These are phyloP conservation scores for Phoma herbarum DNA, from an alignment of 2,329 filamentous ascomycete species.

Conservation along the genomic window DNA sequence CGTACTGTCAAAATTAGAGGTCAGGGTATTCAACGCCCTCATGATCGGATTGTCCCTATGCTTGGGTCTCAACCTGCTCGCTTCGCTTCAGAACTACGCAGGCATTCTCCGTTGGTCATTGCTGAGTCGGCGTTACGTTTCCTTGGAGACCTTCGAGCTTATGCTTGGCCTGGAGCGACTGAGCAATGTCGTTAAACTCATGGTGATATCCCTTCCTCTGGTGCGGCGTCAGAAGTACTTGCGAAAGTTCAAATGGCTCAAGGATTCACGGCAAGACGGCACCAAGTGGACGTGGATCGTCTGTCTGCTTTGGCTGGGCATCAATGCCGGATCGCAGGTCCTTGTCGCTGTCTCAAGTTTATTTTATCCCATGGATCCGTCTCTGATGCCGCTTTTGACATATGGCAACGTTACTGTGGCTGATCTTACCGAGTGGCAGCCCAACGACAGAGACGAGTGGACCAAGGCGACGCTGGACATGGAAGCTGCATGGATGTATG, in stretches of 20 bases:
- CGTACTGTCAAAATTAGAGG: slow-evolving; percentile 39
- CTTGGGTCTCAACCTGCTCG: slow-evolving; percentile 47
- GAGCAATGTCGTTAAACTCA: slow-evolving; percentile 46
- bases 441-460: too few species aligned
- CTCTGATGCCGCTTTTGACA: slow-evolving; percentile 36
- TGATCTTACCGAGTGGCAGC: slow-evolving; percentile 36
- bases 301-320: slow-evolving; percentile 43
- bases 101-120: slow-evolving; percentile 47
- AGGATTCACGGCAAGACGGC: slow-evolving; percentile 42
- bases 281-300: slow-evolving; percentile 47
- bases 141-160: slow-evolving; percentile 47
- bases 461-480: background rate
- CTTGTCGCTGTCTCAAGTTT: slow-evolving; percentile 46
- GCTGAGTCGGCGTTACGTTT: slow-evolving; percentile 44
- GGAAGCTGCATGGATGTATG: slow-evolving; percentile 42
- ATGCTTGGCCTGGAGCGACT: slow-evolving; percentile 44
- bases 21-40: slow-evolving; percentile 46
- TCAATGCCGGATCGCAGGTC: slow-evolving; percentile 48
- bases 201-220: slow-evolving; percentile 45
- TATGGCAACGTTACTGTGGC: slow-evolving; percentile 41
- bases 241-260: slow-evolving; percentile 39
- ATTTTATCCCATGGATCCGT: slow-evolving; percentile 48
- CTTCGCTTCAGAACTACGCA: slow-evolving; percentile 46
- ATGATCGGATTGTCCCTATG: slow-evolving; percentile 47
- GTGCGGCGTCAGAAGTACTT: slow-evolving; percentile 37